These are phyloP conservation scores for Escallonia rubra DNA, from an alignment of 129 eudicot genomes.

Conservation along the genomic window DNA sequence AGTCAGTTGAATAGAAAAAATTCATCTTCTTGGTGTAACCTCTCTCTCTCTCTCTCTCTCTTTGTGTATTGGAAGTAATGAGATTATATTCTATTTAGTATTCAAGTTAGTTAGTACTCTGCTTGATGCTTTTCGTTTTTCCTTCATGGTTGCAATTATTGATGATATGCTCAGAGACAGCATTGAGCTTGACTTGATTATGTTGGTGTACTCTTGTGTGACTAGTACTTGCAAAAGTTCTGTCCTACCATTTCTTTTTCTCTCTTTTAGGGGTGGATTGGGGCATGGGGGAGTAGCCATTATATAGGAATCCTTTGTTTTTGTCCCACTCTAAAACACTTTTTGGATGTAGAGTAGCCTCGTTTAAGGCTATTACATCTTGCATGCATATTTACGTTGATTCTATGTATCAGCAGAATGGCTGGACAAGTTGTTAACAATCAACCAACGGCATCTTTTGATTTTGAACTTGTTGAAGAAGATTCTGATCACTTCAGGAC, in stretches of 20 bases:
- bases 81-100: no score
- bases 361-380: background rate
- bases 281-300: no score
- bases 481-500: constrained; percentile 48
- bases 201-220: no score
- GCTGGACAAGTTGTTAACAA: constrained; percentile 52
- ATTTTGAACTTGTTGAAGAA: constrained; percentile 67
- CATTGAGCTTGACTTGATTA: no score
- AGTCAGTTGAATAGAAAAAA: background rate
- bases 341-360: background rate
- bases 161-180: no score
- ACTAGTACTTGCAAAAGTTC: background rate
- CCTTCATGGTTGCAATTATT: no score
- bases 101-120: no score
- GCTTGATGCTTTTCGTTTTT: no score
- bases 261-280: background rate
- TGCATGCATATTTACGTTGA: background rate
- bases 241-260: background rate
- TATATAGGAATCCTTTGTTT: background rate
- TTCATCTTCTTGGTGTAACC: no score
- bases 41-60: no score
- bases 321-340: background rate
- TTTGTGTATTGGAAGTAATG: no score
- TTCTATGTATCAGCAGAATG: constrained; percentile 20
- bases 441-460: constrained; percentile 44